Evolutionary conservation across 176 grass and related monocot species (phyloP).

Genomic region (Zea luxurians): DNA sequence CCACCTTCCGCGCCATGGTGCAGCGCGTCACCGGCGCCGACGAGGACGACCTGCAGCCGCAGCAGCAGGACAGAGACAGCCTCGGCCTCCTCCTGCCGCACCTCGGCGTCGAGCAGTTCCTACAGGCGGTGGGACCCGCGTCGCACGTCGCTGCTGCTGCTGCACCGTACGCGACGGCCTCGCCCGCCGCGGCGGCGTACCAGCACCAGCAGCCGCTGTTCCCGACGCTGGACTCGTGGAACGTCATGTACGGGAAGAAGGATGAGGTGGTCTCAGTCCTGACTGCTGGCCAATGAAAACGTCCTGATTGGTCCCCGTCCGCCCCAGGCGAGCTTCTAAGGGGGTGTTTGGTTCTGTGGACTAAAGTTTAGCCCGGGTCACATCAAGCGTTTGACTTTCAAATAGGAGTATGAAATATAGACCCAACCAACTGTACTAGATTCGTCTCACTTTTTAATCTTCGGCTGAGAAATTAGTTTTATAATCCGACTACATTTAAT

Average conservation of each 20-base stretch:
- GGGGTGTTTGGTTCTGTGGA: no score
- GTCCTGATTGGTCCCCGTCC: neutral
- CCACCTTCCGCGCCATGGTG: conserved; percentile 88
- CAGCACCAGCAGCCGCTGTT: conserved; percentile 44
- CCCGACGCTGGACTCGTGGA: conserved; percentile 91
- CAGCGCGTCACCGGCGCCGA: conserved; percentile 76
- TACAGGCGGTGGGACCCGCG: neutral
- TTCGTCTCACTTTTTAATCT: no score
- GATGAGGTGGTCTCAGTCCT: conserved; percentile 17
- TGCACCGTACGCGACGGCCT: neutral
- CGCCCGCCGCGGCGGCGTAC: neutral
- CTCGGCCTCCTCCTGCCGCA: conserved; percentile 29
- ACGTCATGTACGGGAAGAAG: conserved; percentile 51
- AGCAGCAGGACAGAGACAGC: neutral
- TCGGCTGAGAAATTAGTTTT: no score
- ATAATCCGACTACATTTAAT: no score
- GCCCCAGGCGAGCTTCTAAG: neutral
- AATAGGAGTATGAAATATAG: no score
- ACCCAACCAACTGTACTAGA: no score
- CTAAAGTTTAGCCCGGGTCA: no score
- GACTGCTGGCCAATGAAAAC: neutral
- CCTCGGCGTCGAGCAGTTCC: conserved; percentile 14
- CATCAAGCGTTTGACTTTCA: no score
- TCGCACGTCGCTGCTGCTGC: neutral
- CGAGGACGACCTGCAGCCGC: conserved; percentile 12